Percentiles rank a stretch among this genome's conserved stretches.
Conservation (phyloP, 1,139 yeast species). For the Waltiozyma sp. region DNA sequence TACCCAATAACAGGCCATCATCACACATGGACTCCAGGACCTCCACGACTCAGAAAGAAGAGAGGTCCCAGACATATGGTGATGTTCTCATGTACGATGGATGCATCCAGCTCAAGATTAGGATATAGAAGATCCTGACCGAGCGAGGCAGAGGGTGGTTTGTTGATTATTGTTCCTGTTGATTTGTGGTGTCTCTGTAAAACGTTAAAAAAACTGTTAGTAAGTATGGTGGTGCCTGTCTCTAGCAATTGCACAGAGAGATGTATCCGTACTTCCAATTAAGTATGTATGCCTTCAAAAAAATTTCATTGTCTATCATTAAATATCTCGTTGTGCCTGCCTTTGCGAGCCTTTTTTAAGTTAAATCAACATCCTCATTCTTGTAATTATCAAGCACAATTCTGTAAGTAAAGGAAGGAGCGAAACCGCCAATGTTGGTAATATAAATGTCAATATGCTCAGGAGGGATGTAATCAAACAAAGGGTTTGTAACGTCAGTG, state of each 20-base stretch:
- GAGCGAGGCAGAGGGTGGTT: conserved; percentile 30
- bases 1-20: not conserved
- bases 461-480: conserved; percentile 86
- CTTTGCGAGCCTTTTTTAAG: conserved; percentile 6
- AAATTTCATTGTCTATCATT: not conserved
- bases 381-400: conserved; percentile 90
- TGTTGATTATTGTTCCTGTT: too few species aligned
- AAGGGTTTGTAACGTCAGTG: conserved; percentile 76
- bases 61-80: not conserved
- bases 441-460: conserved; percentile 90
- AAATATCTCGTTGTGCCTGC: not conserved
- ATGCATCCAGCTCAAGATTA: conserved; percentile 36
- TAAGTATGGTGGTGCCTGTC: too few species aligned
- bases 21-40: not conserved
- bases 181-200: too few species aligned
- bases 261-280: too few species aligned
- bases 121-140: conserved; percentile 16
- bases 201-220: too few species aligned
- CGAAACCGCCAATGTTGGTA: conserved; percentile 91
- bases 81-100: conserved; percentile 1
- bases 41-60: not conserved
- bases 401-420: conserved; percentile 93
- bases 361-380: conserved; percentile 63
- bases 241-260: too few species aligned
- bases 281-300: too few species aligned